phyloP scores from a whole-genome alignment of 1,284 basidiomycete species.

The Thelephora terrestris region DNA sequence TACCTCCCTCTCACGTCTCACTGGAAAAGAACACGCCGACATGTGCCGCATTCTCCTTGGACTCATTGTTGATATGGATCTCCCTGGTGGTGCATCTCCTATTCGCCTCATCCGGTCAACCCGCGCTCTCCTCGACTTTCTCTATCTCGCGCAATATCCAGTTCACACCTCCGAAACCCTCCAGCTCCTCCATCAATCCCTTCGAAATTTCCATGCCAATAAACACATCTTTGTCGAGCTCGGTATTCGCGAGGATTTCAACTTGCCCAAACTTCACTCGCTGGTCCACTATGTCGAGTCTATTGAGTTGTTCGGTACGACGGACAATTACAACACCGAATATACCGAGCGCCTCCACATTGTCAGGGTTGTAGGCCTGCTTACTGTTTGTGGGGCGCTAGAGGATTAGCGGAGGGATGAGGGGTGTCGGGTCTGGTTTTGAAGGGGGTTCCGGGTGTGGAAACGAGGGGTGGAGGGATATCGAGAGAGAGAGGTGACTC shows the following conservation, averaged over 20 bases:
- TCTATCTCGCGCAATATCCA: constrained; percentile 19
- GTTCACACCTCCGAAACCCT: constrained; percentile 17
- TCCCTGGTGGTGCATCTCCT: neutral
- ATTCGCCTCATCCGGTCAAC: neutral
- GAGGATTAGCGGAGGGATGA: too few relatives aligned
- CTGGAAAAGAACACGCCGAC: constrained; percentile 15
- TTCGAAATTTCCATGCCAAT: constrained; percentile 20
- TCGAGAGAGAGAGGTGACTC: too few relatives aligned
- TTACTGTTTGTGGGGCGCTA: too few relatives aligned
- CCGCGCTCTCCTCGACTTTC: too few relatives aligned
- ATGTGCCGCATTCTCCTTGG: constrained; percentile 13
- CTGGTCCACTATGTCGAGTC: constrained; percentile 13
- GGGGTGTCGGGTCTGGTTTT: too few relatives aligned
- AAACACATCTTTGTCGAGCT: constrained; percentile 18
- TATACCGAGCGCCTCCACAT: too few relatives aligned
- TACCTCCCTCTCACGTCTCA: constrained; percentile 7
- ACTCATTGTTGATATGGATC: neutral
- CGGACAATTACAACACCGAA: too few relatives aligned
- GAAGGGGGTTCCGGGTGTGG: too few relatives aligned
- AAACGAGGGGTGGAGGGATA: too few relatives aligned
- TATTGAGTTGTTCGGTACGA: constrained; percentile 15
- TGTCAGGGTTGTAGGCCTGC: too few relatives aligned
- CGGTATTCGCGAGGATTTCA: constrained; percentile 15
- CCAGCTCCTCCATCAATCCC: constrained; percentile 10
- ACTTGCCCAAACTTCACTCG: constrained; percentile 21